These are phyloP conservation scores for Petunia hybrid DNA, from an alignment of 305 asterid genomes.

Conservation along the genomic window DNA sequence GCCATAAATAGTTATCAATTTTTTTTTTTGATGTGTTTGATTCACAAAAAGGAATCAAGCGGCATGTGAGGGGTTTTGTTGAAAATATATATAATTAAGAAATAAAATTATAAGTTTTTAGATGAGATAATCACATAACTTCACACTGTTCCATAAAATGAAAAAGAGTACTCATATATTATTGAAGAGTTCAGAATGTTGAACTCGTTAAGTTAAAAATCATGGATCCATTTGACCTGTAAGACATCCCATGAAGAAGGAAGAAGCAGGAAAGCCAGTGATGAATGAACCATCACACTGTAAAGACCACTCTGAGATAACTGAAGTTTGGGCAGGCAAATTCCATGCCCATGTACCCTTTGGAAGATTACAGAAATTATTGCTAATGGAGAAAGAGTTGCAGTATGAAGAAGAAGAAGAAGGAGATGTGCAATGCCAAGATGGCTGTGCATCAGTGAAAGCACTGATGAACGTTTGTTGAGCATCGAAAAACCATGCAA, in stretches of 20 bases:
- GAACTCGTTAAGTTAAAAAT: too few relatives aligned
- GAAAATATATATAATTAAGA: too few relatives aligned
- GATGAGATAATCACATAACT: too few relatives aligned
- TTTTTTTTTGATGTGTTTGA: too few relatives aligned
- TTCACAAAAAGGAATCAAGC: too few relatives aligned
- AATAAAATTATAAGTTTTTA: too few relatives aligned
- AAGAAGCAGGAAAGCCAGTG: constrained; percentile 57
- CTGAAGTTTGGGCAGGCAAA: constrained; percentile 43
- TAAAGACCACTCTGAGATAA: constrained; percentile 57
- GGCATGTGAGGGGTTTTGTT: too few relatives aligned
- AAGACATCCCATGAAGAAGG: constrained; percentile 59
- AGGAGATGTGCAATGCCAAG: constrained; percentile 46
- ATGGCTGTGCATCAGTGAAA: constrained; percentile 57
- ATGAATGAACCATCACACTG: constrained; percentile 52
- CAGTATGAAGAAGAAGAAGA: not conserved
- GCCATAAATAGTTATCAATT: too few relatives aligned
- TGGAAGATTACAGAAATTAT: constrained; percentile 47
- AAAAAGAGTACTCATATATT: too few relatives aligned
- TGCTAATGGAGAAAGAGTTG: not conserved
- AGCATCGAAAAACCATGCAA: constrained; percentile 19
- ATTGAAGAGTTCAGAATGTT: too few relatives aligned
- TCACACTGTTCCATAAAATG: too few relatives aligned
- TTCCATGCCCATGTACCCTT: constrained; percentile 53
- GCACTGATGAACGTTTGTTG: constrained; percentile 43
- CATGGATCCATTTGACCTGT: not conserved